A percentile compares a stretch with the other conserved stretches of the same genome.
Conservation (phyloP, 1,139 yeast genomes). For the Blastobotrys elegans region DNA sequence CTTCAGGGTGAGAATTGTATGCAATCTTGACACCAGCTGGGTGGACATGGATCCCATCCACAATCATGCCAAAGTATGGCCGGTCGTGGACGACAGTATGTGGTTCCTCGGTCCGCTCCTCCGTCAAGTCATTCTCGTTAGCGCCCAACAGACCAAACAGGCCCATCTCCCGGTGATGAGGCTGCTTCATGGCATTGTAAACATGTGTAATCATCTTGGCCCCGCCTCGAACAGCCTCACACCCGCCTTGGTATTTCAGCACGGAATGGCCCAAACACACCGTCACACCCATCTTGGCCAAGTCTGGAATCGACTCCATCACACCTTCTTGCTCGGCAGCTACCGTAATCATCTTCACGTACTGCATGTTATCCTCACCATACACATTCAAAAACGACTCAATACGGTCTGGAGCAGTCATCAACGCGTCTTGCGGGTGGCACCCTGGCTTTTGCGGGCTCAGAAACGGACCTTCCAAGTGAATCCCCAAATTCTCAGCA, state of each 20-base stretch:
- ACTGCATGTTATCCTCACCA: constrained; percentile 42
- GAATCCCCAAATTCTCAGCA: constrained; percentile 59
- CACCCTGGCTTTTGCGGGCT: constrained; percentile 55
- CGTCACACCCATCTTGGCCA: constrained; percentile 38
- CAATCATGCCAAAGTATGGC: constrained; percentile 56
- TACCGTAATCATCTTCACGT: constrained; percentile 52
- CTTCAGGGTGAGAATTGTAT: constrained; percentile 50
- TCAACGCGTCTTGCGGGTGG: constrained; percentile 56
- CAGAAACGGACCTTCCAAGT: constrained; percentile 60
- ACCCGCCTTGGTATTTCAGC: constrained; percentile 46
- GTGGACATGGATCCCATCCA: constrained; percentile 61
- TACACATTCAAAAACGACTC: constrained; percentile 42
- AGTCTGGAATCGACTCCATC: constrained; percentile 44
- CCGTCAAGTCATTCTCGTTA: constrained; percentile 15
- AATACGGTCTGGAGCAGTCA: constrained; percentile 42
- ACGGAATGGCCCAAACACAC: constrained; percentile 58
- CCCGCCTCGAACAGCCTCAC: constrained; percentile 48
- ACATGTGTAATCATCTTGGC: constrained; percentile 60
- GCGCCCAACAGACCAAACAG: constrained; percentile 50
- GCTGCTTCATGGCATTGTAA: constrained; percentile 66
- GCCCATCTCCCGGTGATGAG: constrained; percentile 59
- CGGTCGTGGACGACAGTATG: constrained; percentile 17
- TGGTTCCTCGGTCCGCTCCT: constrained; percentile 20
- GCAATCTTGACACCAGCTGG: constrained; percentile 54
- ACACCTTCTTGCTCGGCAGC: constrained; percentile 61